Evolutionary conservation across 495 filamentous ascomycete species (phyloP).

Genomic region (Hypomontagnella monticulosa): DNA sequence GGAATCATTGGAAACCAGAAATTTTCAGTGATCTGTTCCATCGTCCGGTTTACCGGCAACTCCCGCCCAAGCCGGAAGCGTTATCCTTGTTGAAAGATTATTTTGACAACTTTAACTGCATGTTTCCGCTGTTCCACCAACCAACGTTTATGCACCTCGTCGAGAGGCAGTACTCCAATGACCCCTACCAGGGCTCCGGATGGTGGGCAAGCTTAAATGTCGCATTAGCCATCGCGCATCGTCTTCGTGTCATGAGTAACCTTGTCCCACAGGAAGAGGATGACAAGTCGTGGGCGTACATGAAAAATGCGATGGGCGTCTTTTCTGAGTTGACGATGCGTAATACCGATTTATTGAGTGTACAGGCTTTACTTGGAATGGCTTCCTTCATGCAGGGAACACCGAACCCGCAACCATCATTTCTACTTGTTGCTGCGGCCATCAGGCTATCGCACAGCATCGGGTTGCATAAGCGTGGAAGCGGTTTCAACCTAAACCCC

Average conservation of each 20-base stretch:
- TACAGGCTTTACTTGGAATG: conserved; percentile 97
- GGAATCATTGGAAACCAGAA: conserved; percentile 95
- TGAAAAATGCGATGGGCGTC: conserved; percentile 96
- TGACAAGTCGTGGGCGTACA: conserved; percentile 89
- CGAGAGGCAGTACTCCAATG: conserved; percentile 87
- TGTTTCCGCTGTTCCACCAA: conserved; percentile 97
- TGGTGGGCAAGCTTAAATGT: conserved; percentile 99
- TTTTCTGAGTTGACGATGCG: conserved; percentile 92
- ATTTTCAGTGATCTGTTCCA: conserved; percentile 94
- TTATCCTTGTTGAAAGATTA: conserved; percentile 88
- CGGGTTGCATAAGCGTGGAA: conserved; percentile 91
- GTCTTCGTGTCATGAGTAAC: conserved; percentile 95
- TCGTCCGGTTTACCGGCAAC: conserved; percentile 79
- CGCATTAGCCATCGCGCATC: conserved; percentile 88
- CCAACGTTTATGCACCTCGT: conserved; percentile 98
- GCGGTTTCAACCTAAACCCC: conserved; percentile 87
- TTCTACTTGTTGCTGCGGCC: conserved; percentile 91
- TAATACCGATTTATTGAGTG: conserved; percentile 93
- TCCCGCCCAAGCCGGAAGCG: conserved; percentile 84
- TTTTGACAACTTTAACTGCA: conserved; percentile 98
- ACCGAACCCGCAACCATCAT: conserved; percentile 94
- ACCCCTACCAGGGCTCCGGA: conserved; percentile 94
- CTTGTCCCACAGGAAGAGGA: conserved; percentile 89
- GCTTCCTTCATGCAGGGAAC: conserved; percentile 96
- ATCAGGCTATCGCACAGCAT: conserved; percentile 94